Base-by-base conservation (phyloP, 345 rosid species). In the Cardamine occulta region DNA sequence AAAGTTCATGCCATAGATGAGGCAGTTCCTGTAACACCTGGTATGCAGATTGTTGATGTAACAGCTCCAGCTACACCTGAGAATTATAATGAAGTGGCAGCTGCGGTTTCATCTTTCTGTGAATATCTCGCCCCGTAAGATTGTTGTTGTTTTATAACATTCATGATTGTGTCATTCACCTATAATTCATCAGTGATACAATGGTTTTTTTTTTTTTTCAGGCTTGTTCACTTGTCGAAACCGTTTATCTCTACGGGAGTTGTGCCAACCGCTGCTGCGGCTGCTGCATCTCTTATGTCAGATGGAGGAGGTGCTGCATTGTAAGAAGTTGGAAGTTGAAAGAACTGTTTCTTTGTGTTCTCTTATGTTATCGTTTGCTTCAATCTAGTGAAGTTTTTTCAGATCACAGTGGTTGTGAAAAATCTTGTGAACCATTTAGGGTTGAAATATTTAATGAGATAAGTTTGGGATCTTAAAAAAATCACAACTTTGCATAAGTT, bases 61-160 rank as follows among this genome's bases (percentile, higher is more conserved):
- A 95, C 96, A 6, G 97, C 98, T 52, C 94, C 98, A 32, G 96
- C 99, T 54, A 81, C 91, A 17, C 77, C 97, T 7, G 99, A 87
- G 82, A 95, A 88, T 45, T 95, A 92, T 80, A 75, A 77, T 7
- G 99, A 95, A 79, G 93, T 95, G 8, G 96, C 57, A 28, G 81
- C 93, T 55, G 89, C 97, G 0, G 77, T 95, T 63, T 82, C 96
- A 11, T 95, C 97, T 3, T 92, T 95, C 67, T 95, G 99, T 24
- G 99, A 95, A 87, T 88, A 89, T 82, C 97, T 92, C 60, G 96
- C 99, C 8, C 97, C 90, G 97, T 95, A 84, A 88, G 96, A 69
- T 29, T 15, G 34, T 63, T 63, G 21, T 2, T 55, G 3, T 31
- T 47, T 35, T 10, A 3, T 19, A 19, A 57, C 44, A 47, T 34